Evolutionary conservation across 352 stramenopile species (phyloP).

Genomic region (Phytophthora brassicae): DNA sequence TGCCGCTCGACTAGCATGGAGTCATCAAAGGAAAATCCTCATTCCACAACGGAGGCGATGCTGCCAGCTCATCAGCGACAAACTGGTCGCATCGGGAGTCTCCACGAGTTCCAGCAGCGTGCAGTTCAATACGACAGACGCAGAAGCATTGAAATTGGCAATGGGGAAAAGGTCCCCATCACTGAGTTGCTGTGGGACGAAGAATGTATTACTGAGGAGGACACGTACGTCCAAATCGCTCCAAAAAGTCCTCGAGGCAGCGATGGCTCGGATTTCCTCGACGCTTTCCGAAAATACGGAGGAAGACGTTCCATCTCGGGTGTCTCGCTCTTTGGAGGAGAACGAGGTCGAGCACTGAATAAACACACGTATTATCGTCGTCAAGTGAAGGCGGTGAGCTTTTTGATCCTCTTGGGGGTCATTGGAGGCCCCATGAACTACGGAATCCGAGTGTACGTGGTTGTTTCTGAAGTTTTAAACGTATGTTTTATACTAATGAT

Average conservation of each 20-base stretch:
- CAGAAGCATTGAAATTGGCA: slow-evolving; percentile 6
- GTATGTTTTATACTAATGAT: slow-evolving; percentile 31
- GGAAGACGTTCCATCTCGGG: slow-evolving; percentile 51
- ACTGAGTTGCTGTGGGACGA: slow-evolving; percentile 18
- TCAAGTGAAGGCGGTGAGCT: slow-evolving; percentile 71
- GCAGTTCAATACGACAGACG: slow-evolving; percentile 51
- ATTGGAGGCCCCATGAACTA: slow-evolving; percentile 82
- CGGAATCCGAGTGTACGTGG: slow-evolving; percentile 58
- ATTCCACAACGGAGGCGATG: slow-evolving; percentile 17
- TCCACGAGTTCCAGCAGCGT: slow-evolving; percentile 86
- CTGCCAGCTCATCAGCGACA: slow-evolving; percentile 70
- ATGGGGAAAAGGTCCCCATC: slow-evolving; percentile 30
- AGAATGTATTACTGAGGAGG: background rate
- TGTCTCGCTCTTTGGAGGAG: slow-evolving; percentile 67
- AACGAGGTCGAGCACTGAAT: slow-evolving; percentile 40
- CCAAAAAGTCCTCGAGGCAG: slow-evolving; percentile 20
- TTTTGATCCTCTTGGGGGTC: slow-evolving; percentile 78
- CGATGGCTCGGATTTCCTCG: slow-evolving; percentile 42
- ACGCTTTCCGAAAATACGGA: slow-evolving; percentile 36
- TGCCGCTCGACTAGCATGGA: slow-evolving; percentile 13
- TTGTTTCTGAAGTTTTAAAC: background rate
- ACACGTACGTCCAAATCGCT: slow-evolving; percentile 22
- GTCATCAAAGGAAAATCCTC: slow-evolving; percentile 11
- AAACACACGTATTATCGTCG: slow-evolving; percentile 53
- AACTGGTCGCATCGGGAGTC: slow-evolving; percentile 67